Evolutionary conservation across 192 early-diverging fungal species (phyloP), one percentile per base, ranked within the genome.

Genomic region (Geranomyces michiganensis): DNA sequence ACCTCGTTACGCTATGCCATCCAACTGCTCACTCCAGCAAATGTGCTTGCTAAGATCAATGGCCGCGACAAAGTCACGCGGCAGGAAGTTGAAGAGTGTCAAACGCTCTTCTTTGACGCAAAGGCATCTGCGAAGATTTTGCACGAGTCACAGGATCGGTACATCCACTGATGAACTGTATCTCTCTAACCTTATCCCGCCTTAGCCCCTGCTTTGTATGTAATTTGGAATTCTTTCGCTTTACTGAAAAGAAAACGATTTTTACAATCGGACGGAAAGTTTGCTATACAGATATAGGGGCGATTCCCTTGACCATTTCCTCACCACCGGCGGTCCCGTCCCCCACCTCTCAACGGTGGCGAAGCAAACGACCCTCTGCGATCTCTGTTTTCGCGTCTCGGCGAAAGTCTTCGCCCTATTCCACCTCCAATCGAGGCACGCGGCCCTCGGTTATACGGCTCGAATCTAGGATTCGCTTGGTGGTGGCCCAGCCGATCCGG

Each of bases 1-100:
- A 95, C 95, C 0, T 98, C 96, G 24, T 76, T 99, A 69, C 87
- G 97, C 76, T 97, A 94, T 75, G 92, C 93, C 19, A 94, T 98
- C 78, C 96, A 99, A 83, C 84, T 97, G 17, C 84, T 99, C 46
- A 95, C 94, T 7, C 97, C 96, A 1, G 90, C 94, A 46, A 93
- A 82, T 67, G 84, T 99, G 58, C 82, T 99, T 68, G 87, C 93
- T 27, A 82, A 89, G 71, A 92, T 96, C 64, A 91, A 94, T 71
- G 94, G 93, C 10, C 89, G 90, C 44, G 90, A 89, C 27, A 78
- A 85, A 48, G 93, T 99, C 70, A 82, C 83, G 61, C 84, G 88
- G 78, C 90, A 91, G 13, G 96, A 99, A 76, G 86, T 96, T 24
- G 90, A 92, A 33, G 95, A 97, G 76, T 89, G 90, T 6, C 79